Percentiles rank a stretch among this genome's conserved stretches.
phyloP scores from a whole-genome alignment of 495 filamentous ascomycete genomes.

The Penicillium pulvis region DNA sequence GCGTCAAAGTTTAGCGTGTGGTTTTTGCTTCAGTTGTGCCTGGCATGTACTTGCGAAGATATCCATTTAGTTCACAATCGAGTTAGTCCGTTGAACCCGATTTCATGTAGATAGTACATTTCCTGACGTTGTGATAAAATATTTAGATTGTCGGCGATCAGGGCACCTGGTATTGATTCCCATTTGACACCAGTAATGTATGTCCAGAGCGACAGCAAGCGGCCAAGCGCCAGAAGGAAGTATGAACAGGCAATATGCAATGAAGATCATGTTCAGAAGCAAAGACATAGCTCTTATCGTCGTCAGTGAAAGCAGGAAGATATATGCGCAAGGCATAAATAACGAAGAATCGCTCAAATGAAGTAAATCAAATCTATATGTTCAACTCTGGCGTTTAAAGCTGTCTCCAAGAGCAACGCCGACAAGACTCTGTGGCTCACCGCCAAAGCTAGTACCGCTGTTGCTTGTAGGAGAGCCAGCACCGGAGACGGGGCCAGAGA shows the following conservation, averaged over 20 bases:
- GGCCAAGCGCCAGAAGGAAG: background rate
- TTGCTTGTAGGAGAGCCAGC: slow-evolving; percentile 1
- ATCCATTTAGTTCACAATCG: background rate
- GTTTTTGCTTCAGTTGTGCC: background rate
- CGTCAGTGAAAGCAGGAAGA: background rate
- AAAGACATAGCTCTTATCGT: slow-evolving; percentile 1
- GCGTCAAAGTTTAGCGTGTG: background rate
- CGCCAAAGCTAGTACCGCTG: slow-evolving; percentile 23
- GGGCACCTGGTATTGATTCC: background rate
- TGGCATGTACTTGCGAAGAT: background rate
- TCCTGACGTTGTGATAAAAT: background rate
- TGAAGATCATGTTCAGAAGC: background rate
- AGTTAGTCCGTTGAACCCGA: background rate
- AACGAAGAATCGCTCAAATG: background rate
- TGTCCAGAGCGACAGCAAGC: background rate
- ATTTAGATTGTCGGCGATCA: background rate
- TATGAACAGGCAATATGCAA: slow-evolving; percentile 1
- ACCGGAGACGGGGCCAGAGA: slow-evolving; percentile 17
- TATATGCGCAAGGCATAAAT: slow-evolving; percentile 1
- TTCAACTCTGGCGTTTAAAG: slow-evolving; percentile 25
- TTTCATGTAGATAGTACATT: background rate
- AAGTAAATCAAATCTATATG: background rate
- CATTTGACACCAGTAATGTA: background rate
- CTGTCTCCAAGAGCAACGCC: slow-evolving; percentile 42
- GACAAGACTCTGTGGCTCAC: slow-evolving; percentile 42